These are phyloP conservation scores for Fusarium subtropicale DNA, from an alignment of 2,329 filamentous ascomycete genomes.

Conservation along the genomic window DNA sequence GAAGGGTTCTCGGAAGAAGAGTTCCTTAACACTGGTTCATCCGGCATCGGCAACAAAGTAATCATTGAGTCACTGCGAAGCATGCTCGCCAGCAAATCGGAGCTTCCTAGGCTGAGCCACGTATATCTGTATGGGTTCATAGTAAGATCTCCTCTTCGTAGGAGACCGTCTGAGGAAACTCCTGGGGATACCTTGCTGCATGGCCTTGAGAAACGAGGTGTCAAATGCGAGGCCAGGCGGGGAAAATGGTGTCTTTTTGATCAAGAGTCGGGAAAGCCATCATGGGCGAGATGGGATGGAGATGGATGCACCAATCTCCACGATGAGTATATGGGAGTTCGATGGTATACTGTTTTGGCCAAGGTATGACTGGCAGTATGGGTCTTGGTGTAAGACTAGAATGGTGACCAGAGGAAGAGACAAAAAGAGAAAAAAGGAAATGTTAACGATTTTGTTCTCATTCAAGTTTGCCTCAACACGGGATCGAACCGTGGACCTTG, in stretches of 20 bases:
- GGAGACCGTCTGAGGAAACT: not conserved
- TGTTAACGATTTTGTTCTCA: rapidly evolving
- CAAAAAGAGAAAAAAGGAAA: not conserved
- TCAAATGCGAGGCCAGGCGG: slow-evolving; percentile 3
- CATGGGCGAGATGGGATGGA: slow-evolving; percentile 17
- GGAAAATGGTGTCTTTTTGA: slow-evolving; percentile 28
- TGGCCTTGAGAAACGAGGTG: not conserved
- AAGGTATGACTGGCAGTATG: not conserved
- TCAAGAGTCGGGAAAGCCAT: not conserved
- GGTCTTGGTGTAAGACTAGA: not conserved
- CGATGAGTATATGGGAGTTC: slow-evolving; percentile 20
- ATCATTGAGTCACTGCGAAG: not conserved
- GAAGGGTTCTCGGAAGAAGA: slow-evolving; percentile 21
- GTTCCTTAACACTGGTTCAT: slow-evolving; percentile 4
- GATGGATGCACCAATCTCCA: slow-evolving; percentile 9
- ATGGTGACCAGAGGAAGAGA: rapidly evolving
- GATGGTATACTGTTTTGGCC: slow-evolving; percentile 4
- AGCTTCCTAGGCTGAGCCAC: not conserved
- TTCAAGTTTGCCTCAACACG: slow-evolving; percentile 7
- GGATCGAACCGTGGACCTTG: slow-evolving; percentile 37
- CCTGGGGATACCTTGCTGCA: slow-evolving; percentile 4
- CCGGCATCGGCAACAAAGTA: slow-evolving; percentile 1
- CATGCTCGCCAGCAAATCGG: not conserved
- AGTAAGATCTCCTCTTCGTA: not conserved
- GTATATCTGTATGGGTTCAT: slow-evolving; percentile 23